A percentile compares a stretch with the other conserved stretches of the same genome.
Conservation (phyloP, 805 yeast species). For the Metschnikowia borealis region DNA sequence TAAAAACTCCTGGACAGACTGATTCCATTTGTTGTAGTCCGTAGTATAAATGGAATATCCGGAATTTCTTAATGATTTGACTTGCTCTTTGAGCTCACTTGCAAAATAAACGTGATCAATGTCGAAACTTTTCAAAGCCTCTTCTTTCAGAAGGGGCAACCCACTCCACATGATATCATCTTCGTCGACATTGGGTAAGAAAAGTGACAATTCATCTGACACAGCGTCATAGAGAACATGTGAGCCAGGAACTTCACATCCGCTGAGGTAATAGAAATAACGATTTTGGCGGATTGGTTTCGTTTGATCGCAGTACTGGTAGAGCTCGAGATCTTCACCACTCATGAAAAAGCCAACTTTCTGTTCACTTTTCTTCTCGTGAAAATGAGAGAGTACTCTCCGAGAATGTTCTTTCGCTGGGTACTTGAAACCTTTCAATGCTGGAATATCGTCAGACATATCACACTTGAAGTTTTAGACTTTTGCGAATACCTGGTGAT, state of each 20-base stretch:
- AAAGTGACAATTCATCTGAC: slow-evolving; percentile 59
- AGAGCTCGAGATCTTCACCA: slow-evolving; percentile 55
- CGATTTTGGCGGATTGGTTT: slow-evolving; percentile 84
- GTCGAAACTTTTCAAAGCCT: slow-evolving; percentile 64
- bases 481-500: not conserved
- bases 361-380: slow-evolving; percentile 20
- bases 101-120: slow-evolving; percentile 77
- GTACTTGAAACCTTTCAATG: slow-evolving; percentile 43
- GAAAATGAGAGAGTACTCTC: slow-evolving; percentile 44
- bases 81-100: slow-evolving; percentile 40
- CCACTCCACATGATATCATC: slow-evolving; percentile 99
- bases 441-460: slow-evolving; percentile 3
- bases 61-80: slow-evolving; percentile 26
- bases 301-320: slow-evolving; percentile 76
- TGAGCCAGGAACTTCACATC: slow-evolving; percentile 76
- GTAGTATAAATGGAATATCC: slow-evolving; percentile 45
- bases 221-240: slow-evolving; percentile 56
- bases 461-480: not conserved
- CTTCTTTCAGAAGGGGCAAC: slow-evolving; percentile 63
- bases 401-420: slow-evolving; percentile 80
- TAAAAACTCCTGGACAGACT: slow-evolving; percentile 33
- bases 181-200: slow-evolving; percentile 75
- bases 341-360: slow-evolving; percentile 48
- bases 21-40: slow-evolving; percentile 48
- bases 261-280: slow-evolving; percentile 83